Conservation (phyloP, 192 early-diverging fungal genomes). For the Geosiphon pyriformis region DNA sequence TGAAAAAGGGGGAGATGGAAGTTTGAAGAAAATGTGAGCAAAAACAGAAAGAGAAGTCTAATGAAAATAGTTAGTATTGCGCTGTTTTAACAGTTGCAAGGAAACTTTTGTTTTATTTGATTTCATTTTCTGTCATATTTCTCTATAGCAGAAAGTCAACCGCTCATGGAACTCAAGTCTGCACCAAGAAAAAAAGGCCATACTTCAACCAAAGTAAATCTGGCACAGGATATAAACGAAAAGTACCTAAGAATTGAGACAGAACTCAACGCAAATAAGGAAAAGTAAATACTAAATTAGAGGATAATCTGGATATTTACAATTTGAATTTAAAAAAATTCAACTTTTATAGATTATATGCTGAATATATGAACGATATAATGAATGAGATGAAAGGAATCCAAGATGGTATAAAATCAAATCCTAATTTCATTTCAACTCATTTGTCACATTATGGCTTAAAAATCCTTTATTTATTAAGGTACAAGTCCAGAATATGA, state of each 20-base stretch:
- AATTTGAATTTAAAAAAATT: neutral
- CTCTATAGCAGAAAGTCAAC: too few species aligned
- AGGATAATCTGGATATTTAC: neutral
- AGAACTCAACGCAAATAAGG: neutral
- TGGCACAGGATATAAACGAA: neutral
- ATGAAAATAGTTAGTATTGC: too few species aligned
- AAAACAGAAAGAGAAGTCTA: too few species aligned
- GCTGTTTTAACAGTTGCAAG: too few species aligned
- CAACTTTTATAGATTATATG: neutral
- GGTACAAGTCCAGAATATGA: slow-evolving; percentile 59
- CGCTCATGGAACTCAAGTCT: too few species aligned
- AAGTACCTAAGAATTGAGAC: neutral
- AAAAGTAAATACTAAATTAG: neutral
- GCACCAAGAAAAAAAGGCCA: neutral
- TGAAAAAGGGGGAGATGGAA: too few species aligned
- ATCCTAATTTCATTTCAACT: neutral
- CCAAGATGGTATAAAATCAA: neutral
- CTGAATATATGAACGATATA: neutral
- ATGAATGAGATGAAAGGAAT: neutral
- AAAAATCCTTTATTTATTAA: slow-evolving; percentile 18
- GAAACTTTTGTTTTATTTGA: too few species aligned
- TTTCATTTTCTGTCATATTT: too few species aligned
- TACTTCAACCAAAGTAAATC: neutral
- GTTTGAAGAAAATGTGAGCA: too few species aligned
- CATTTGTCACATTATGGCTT: neutral